phyloP scores from a whole-genome alignment of 306 rosid species.

The Trifolium fragiferum region DNA sequence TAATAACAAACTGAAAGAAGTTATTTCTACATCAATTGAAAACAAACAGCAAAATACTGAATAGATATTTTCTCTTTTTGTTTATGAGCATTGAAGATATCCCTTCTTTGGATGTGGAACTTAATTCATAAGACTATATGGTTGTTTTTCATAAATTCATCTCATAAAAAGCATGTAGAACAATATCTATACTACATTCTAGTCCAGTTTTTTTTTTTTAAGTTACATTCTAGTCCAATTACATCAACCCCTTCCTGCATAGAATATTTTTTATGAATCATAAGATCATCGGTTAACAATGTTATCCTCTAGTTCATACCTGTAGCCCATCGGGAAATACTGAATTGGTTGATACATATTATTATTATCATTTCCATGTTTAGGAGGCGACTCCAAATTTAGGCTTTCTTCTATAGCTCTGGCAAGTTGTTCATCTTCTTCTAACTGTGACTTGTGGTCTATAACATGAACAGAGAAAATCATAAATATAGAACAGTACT shows the following conservation, averaged over 20 bases:
- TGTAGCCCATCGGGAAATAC: constrained; percentile 64
- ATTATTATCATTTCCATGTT: constrained; percentile 62
- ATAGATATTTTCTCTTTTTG: constrained; percentile 18
- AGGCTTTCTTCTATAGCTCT: constrained; percentile 90
- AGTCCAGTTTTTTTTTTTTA: not conserved
- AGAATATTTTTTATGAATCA: not conserved
- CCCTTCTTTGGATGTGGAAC: constrained; percentile 35
- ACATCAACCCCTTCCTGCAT: constrained; percentile 23
- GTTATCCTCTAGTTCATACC: constrained; percentile 52
- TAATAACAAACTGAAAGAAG: constrained; percentile 26
- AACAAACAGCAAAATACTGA: constrained; percentile 12
- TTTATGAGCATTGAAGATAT: constrained; percentile 16
- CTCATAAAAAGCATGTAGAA: constrained; percentile 19
- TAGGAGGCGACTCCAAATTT: constrained; percentile 73
- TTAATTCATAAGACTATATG: constrained; percentile 15
- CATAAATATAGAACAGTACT: constrained; percentile 1
- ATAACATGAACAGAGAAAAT: constrained; percentile 23
- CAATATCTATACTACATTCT: not conserved
- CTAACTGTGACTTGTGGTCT: constrained; percentile 64
- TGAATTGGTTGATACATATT: constrained; percentile 57
- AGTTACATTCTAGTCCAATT: constrained; percentile 1
- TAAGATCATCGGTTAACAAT: constrained; percentile 16
- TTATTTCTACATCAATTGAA: constrained; percentile 35
- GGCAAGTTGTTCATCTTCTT: constrained; percentile 91
- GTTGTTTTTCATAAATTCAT: constrained; percentile 11